Evolutionary conservation across 2,329 filamentous ascomycete species (phyloP).

Genomic region (Pestalotiopsis sp.): DNA sequence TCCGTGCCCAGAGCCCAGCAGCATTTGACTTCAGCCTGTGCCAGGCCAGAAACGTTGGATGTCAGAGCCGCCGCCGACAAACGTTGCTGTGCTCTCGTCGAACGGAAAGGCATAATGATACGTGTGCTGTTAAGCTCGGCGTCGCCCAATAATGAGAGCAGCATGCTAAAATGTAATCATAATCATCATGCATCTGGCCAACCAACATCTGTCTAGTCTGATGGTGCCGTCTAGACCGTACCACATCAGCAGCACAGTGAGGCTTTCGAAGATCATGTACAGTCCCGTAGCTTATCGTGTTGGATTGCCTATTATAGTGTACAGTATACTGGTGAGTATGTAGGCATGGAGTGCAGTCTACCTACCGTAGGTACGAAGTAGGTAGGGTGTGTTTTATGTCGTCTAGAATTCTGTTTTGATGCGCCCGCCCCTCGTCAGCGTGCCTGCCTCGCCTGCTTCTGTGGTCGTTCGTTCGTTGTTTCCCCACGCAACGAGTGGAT

Average conservation of each 20-base stretch:
- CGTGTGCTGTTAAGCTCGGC: background rate
- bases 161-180: background rate
- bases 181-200: background rate
- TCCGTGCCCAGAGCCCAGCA: background rate
- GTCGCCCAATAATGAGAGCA: background rate
- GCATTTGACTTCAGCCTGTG: background rate
- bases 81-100: background rate
- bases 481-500: slow-evolving; percentile 8
- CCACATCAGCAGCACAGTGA: background rate
- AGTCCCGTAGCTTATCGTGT: background rate
- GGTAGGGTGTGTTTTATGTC: background rate
- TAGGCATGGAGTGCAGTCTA: too few species aligned
- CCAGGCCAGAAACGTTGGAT: background rate
- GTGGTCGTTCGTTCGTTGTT: background rate
- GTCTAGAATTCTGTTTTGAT: background rate
- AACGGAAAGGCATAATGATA: background rate
- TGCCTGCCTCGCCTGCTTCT: background rate
- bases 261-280: background rate
- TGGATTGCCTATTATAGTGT: too few species aligned
- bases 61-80: background rate
- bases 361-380: background rate
- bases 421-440: background rate
- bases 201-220: background rate
- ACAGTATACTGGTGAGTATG: too few species aligned
- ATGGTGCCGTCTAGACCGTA: background rate